Conservation (phyloP, 345 rosid genomes). For the Eucalyptus urophylla region DNA sequence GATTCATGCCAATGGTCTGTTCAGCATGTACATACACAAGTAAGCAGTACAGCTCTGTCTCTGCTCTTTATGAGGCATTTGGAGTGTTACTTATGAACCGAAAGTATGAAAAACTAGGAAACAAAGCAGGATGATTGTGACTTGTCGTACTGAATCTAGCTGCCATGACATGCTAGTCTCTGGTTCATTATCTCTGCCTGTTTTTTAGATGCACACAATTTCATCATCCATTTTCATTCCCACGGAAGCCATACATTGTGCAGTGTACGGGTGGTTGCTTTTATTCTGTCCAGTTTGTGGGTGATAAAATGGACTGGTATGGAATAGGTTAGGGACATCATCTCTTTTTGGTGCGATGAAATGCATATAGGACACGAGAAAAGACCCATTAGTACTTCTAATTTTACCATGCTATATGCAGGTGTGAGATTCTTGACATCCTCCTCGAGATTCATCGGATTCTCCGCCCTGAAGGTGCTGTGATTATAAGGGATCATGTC, state of each 20-base stretch:
- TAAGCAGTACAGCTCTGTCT: constrained; percentile 13
- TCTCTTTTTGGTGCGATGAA: not conserved
- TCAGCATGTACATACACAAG: constrained; percentile 54
- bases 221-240: not conserved
- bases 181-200: not conserved
- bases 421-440: constrained; percentile 44
- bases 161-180: not conserved
- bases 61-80: not conserved
- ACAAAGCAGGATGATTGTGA: not conserved
- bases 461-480: constrained; percentile 42
- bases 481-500: constrained; percentile 40
- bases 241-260: not conserved
- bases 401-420: not conserved
- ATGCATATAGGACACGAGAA: not conserved
- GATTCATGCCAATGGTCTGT: constrained; percentile 46
- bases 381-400: not conserved
- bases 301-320: not conserved
- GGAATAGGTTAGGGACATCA: not conserved
- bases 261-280: not conserved
- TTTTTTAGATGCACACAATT: not conserved
- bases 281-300: not conserved
- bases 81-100: not conserved
- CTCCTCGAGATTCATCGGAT: constrained; percentile 57
- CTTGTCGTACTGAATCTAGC: not conserved
- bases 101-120: not conserved